Percentiles rank a stretch among this genome's conserved stretches.
Conservation (phyloP, 306 rosid species). For the Quillaja saponaria region DNA sequence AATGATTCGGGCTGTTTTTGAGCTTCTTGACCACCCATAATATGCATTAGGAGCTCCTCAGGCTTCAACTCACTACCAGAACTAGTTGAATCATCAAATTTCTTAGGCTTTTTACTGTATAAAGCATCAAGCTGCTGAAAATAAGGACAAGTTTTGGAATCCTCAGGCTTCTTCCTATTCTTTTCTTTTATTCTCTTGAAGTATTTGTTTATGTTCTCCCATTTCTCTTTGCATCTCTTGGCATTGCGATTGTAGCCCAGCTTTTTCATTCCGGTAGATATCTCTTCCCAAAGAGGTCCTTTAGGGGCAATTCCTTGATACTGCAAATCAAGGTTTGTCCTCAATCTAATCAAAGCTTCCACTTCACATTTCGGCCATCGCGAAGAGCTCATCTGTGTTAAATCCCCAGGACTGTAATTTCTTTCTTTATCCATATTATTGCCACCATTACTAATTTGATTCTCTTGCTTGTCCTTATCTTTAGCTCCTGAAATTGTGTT, state of each 20-base stretch:
- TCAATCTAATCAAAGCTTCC: slow-evolving; percentile 65
- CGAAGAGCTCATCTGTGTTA: slow-evolving; percentile 44
- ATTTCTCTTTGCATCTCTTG: slow-evolving; percentile 91
- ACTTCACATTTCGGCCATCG: slow-evolving; percentile 90
- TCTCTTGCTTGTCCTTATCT: slow-evolving; percentile 36
- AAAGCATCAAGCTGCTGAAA: slow-evolving; percentile 67
- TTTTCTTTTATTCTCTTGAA: slow-evolving; percentile 78
- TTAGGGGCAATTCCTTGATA: slow-evolving; percentile 58
- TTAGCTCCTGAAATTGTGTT: slow-evolving; percentile 20
- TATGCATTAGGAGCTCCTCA: slow-evolving; percentile 81
- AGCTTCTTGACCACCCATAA: slow-evolving; percentile 58
- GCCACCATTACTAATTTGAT: slow-evolving; percentile 21
- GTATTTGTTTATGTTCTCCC: slow-evolving; percentile 97
- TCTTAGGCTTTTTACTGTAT: slow-evolving; percentile 49
- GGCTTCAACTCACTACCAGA: slow-evolving; percentile 57
- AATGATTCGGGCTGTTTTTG: slow-evolving; percentile 33
- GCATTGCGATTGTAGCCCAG: slow-evolving; percentile 66
- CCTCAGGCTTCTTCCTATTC: slow-evolving; percentile 63
- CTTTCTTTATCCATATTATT: slow-evolving; percentile 37
- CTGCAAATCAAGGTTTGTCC: slow-evolving; percentile 55
- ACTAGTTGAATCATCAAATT: slow-evolving; percentile 34
- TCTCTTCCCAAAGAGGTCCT: slow-evolving; percentile 79
- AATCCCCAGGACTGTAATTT: slow-evolving; percentile 37
- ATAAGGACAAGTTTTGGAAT: slow-evolving; percentile 82
- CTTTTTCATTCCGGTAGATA: slow-evolving; percentile 61